Evolutionary conservation across 2,329 filamentous ascomycete species (phyloP), one percentile per base, ranked within the genome.

Genomic region (Lasiodiplodia gonubiensis): DNA sequence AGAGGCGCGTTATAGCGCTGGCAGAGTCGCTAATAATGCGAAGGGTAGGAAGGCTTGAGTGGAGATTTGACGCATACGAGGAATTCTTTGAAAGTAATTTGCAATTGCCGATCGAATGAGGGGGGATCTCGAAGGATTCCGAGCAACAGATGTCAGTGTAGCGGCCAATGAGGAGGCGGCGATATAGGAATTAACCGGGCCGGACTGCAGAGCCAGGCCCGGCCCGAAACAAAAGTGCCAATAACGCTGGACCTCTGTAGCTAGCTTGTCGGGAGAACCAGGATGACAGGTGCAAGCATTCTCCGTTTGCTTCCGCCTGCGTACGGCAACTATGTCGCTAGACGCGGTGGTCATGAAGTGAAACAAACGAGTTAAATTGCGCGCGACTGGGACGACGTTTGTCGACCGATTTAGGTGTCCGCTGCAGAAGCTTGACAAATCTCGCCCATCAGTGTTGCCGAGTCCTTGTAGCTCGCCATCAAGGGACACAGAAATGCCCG

Each of bases 51-150:
- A 12, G 42, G 30, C 27, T 63, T 25, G 16, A 10, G 39, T 30
- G 30, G 30, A 46, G 7, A 37, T 51, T n/a, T 63, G 30, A 21
- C 42, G n/a, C 25, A 25, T 51, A 49, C 30, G 25, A 30, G 23
- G 14, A 2, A 27, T 30, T 33, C 7, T 33, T 14, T 16, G 39
- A 23, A 18, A 25, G 18, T 39, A 27, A 49, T 16, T 27, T 49
- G 27, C 27, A 18, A 35, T 25, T 51, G 59, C 57, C 37, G 57
- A 49, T 49, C 57, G 25, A 61, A 49, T 21, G n/a, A 27, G 39
- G 39, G n/a, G 18, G 7, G n/a, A 4, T 12, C 4, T 25, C 25
- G 25, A 59, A 23, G 42, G 23, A 46, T 61, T 60, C 6, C 21
- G 23, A 16, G n/a, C 30, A 46, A 23, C 21, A n/a, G 42, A 61